Base-by-base conservation (phyloP, 192 early-diverging fungal species). In the Chytriomyces sp. region DNA sequence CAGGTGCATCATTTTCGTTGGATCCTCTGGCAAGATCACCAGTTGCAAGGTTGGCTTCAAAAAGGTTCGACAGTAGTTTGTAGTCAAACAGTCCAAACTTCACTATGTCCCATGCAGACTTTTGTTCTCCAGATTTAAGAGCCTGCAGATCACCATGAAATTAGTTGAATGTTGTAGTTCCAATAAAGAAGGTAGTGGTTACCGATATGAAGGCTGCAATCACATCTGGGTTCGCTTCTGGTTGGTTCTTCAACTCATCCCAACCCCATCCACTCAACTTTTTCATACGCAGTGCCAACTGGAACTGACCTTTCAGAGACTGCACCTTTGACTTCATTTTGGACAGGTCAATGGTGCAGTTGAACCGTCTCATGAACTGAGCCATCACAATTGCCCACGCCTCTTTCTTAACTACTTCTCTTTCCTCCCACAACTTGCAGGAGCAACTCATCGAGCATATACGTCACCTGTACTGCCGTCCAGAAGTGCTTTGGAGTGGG, bases 281-380 rank as follows among this genome's bases (percentile, higher is more conserved):
- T 3, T 13, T 26, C 62, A 64, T 24, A 11, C 26, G 2, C 0
- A 64, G n/a, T 10, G 24, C 26, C 13, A 13, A 2, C n/a, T 16
- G 26, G 26, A 64, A 26, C 26, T 1, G 16, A 26, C 62, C 3
- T 26, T 64, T 64, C 26, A 1, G 9, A 16, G 62, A 10, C n/a
- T 64, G 16, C 16, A 64, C 10, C 62, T 64, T 64, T 16, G 16
- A 23, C 62, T 64, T 64, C n/a, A 64, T 9, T 64, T 64, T 16
- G 1, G 10, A 26, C 9, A 13, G 2, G 1, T 16, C 10, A 10
- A 64, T 18, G 26, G 16, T 23, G 9, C 16, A 23, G 26, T 18
- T 0, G 62, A 64, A 64, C n/a, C n/a, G 16, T 16, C 2, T 24
- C n/a, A 23, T 64, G n/a, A 64, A 26, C 16, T 1, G n/a, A 13